Base-by-base conservation (phyloP, 306 rosid species). In the Alnus rubra region DNA sequence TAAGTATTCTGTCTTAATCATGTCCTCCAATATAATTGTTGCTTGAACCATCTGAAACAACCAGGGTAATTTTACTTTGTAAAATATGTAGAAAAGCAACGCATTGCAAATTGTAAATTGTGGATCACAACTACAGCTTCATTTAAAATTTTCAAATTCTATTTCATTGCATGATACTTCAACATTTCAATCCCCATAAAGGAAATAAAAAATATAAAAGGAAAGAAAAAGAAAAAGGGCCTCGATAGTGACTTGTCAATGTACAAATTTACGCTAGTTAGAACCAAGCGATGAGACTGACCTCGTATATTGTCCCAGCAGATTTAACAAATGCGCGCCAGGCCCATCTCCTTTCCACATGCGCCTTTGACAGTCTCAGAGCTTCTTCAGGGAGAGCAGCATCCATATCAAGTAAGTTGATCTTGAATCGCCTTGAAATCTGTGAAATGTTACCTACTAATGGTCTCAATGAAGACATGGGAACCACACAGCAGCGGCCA, bases 261-360 rank as follows among this genome's bases (percentile, higher is more conserved):
- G 28, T 33, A 81, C 50, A 84, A 74, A 9, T 50, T 50, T n/a
- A 45, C 33, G 19, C 59, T 44, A 56, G 30, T 48, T 30, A 73
- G 76, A 80, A 73, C 53, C 28, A 77, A 30, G 75, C 75, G 28
- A 80, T 6, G 74, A 77, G 56, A 82, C 90, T 73, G 76, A 96
- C 99, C 97, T 91, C 94, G 59, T 84, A 96, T 79, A 96, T 90
- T 60, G 98, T 93, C 78, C 80, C 65, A 31, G 99, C 93, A 77
- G 96, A 90, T 87, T 93, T 96, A n/a, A 90, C 92, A 79, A 93
- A 96, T 45, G 88, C 83, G 31, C 96, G 93, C 99, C 99, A 96
- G 44, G 99, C 97, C 87, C 92, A 88, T 89, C 99, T 91, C 87
- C 92, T 87, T 65, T 87, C 90, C 19, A 78, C 75, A 50, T 68